Evolutionary conservation across 441 rosid species (phyloP), one percentile per base, ranked within the genome.

Genomic region (Euphorbia schlechtendalii): DNA sequence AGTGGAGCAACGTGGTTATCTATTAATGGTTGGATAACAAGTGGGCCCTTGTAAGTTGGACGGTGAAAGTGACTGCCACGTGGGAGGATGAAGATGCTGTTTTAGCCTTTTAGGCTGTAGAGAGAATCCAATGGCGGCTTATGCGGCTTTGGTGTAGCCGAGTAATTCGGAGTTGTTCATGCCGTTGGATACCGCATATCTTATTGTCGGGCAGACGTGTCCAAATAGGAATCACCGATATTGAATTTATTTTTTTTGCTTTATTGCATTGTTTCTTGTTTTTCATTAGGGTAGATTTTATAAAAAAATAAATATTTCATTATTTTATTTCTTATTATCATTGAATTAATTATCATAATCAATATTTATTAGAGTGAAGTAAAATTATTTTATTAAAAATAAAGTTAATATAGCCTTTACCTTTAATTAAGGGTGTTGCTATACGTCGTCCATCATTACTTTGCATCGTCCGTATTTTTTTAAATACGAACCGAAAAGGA

Each of bases 171-270:
- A 12, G 21, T 40, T 12, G 25, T 61, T 17, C 0, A 40, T 8
- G 18, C 66, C 66, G 71, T 68, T 53, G 61, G 71, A 61, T 68
- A 24, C 61, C 15, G 34, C 45, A 40, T 52, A 67, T 46, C 40
- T 59, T 25, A 9, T 25, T 38, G 71, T 60, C 60, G 65, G 65
- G n/a, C 28, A 53, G 20, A 27, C 59, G 59, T 56, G 59, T 15
- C 59, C 20, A 15, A 25, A 56, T 27, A 25, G 15, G 34, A 8
- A 30, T 56, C 59, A 27, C 14, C 9, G 36, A 56, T 27, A 56
- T 56, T 56, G 59, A 20, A 27, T 13, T 51, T 51, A 18, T 9
- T 20, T 51, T 51, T 51, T 18, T 12, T 1, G n/a, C n/a, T n/a
- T n/a, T n/a, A n/a, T n/a, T n/a, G n/a, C n/a, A n/a, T n/a, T n/a